Percentiles rank a stretch among this genome's conserved stretches.
Conservation (phyloP, 1,139 yeast genomes). For the Saccharomyces hybrid region DNA sequence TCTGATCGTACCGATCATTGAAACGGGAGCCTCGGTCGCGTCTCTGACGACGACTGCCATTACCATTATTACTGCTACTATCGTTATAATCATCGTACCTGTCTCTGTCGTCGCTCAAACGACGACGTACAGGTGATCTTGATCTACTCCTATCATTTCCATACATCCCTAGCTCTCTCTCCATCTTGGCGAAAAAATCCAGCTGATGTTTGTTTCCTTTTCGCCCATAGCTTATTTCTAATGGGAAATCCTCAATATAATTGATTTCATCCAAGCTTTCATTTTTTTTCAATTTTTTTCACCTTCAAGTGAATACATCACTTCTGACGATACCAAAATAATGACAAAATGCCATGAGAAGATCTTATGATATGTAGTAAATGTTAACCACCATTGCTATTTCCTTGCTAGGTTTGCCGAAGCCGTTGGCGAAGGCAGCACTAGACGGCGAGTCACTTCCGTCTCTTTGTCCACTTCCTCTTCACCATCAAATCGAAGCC, state of each 20-base stretch:
- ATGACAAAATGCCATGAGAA: not conserved
- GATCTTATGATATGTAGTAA: not conserved
- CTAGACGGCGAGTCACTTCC: conserved; percentile 79
- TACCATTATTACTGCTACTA: conserved; percentile 19
- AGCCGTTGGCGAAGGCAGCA: conserved; percentile 58
- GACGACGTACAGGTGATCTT: conserved; percentile 24
- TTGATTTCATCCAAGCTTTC: not conserved
- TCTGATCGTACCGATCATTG: conserved; percentile 13
- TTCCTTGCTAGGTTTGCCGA: conserved; percentile 21
- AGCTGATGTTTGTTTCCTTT: not conserved
- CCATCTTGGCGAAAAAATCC: not conserved
- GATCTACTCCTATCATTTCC: conserved; percentile 22
- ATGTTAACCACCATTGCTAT: conserved; percentile 7
- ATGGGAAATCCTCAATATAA: not conserved
- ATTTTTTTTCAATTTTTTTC: not conserved
- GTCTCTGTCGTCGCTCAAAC: conserved; percentile 11
- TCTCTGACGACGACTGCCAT: conserved; percentile 21
- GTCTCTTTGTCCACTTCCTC: conserved; percentile 96
- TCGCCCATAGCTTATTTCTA: not conserved
- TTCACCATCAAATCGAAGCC: conserved; percentile 89
- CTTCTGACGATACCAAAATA: conserved; percentile 5
- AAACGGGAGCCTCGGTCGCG: conserved; percentile 12
- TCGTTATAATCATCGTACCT: conserved; percentile 15
- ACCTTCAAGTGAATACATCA: conserved; percentile 1
- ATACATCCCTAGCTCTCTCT: not conserved